Evolutionary conservation across 345 rosid genomes (phyloP), one percentile per base, ranked within the genome.

Genomic region (Moricandia arvensis): DNA sequence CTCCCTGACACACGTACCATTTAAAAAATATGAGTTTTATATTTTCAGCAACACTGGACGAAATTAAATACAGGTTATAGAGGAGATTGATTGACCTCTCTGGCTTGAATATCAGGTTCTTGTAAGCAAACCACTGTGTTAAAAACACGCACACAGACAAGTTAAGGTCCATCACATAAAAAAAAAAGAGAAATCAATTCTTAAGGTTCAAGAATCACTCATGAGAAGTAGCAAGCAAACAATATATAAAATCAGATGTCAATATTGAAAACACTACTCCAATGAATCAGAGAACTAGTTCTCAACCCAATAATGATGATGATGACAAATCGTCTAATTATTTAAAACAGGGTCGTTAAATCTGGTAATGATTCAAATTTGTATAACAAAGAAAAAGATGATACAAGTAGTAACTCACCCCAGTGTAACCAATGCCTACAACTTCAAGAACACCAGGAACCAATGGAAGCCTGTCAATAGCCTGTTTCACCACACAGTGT

Each of bases 351-450:
- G 61, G 33, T 74, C 54, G 12, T 33, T 15, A 53, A 68, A 37
- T 34, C 73, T 16, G 1, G 26, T 0, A 47, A 0, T 7, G 66
- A 0, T 60, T 26, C 26, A 51, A 61, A 45, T 33, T 12, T 0
- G 13, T 12, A 34, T 11, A 58, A 27, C 47, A 68, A 51, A 37
- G 43, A 27, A 8, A 45, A 63, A 34, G 55, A 62, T 38, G 26
- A 13, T 0, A 43, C 3, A 59, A 38, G 69, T 26, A 75, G 71
- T 58, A 47, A 79, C 93, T 87, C 69, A 93, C 98, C 77, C 97
- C 98, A 1, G 85, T 83, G 83, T 91, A 91, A 68, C 97, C 97
- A 71, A 91, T 90, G 82, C 98, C 98, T 15, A 90, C 97, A 45
- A 90, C 33, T 82, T 94, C 98, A 66, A 94, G 84, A 79, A 80